Evolutionary conservation across 768 basidiomycete species (phyloP).

Genomic region (Tulasnella sp.): DNA sequence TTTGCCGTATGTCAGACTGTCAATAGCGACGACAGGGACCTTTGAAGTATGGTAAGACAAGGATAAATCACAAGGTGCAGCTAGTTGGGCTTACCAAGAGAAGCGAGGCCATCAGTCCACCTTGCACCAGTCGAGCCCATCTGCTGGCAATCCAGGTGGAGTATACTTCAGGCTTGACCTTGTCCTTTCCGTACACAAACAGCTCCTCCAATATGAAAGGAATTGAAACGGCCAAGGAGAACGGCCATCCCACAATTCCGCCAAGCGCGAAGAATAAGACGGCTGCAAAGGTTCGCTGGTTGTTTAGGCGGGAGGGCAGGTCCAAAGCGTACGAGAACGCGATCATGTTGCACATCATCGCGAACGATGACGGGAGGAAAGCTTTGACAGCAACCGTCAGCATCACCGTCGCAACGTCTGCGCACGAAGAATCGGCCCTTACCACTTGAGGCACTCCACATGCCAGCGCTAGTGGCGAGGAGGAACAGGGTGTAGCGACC

Average conservation of each 20-base stretch:
- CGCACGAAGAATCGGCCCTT: conserved; percentile 39
- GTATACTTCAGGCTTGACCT: too few species aligned
- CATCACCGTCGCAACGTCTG: background rate
- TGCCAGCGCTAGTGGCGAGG: conserved; percentile 81
- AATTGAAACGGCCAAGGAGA: too few species aligned
- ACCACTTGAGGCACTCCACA: conserved; percentile 94
- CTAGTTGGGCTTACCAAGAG: too few species aligned
- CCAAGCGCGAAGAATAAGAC: conserved; percentile 77
- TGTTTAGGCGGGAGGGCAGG: conserved; percentile 58
- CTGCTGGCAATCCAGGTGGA: too few species aligned
- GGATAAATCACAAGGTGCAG: too few species aligned
- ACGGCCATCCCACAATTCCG: conserved; percentile 95
- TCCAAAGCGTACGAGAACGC: conserved; percentile 72
- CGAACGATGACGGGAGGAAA: conserved; percentile 92
- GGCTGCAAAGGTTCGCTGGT: conserved; percentile 62
- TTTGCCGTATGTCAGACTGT: too few species aligned
- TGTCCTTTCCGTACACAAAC: too few species aligned
- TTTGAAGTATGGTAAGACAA: too few species aligned
- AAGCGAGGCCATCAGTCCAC: too few species aligned
- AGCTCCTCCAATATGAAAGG: too few species aligned
- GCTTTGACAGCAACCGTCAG: conserved; percentile 52
- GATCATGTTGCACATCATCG: conserved; percentile 85
- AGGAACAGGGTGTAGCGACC: conserved; percentile 94
- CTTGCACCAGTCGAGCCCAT: too few species aligned
- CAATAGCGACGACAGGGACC: too few species aligned